Evolutionary conservation across 805 yeast species (phyloP).

Genomic region (Grigorovia jiainica): DNA sequence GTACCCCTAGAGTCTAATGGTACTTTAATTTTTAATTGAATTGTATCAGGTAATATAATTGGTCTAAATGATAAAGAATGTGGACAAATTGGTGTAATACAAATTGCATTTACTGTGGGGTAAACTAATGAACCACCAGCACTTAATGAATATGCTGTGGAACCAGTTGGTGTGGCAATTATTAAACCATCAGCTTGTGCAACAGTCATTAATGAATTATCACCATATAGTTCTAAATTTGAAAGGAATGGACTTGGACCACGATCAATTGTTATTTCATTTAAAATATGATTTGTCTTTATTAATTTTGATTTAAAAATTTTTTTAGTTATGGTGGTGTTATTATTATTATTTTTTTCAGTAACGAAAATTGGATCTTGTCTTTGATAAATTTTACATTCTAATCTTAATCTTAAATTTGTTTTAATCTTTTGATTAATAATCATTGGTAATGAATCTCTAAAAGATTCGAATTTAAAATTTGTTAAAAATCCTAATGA

Average conservation of each 20-base stretch:
- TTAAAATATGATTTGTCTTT: slow-evolving; percentile 68
- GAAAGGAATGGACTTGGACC: slow-evolving; percentile 93
- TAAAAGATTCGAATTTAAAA: slow-evolving; percentile 67
- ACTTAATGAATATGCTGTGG: slow-evolving; percentile 89
- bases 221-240: slow-evolving; percentile 81
- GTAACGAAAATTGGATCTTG: slow-evolving; percentile 25
- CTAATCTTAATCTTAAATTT: slow-evolving; percentile 77
- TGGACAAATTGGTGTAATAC: slow-evolving; percentile 93
- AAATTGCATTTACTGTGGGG: slow-evolving; percentile 86
- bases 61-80: slow-evolving; percentile 92
- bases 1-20: slow-evolving; percentile 77
- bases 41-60: slow-evolving; percentile 85
- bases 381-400: slow-evolving; percentile 59
- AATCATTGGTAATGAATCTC: slow-evolving; percentile 46
- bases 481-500: slow-evolving; percentile 88
- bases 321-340: slow-evolving; percentile 20
- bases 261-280: slow-evolving; percentile 84
- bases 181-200: slow-evolving; percentile 94
- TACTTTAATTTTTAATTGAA: slow-evolving; percentile 72
- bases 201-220: slow-evolving; percentile 72
- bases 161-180: slow-evolving; percentile 90
- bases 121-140: slow-evolving; percentile 95
- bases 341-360: slow-evolving; percentile 29
- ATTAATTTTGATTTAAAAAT: slow-evolving; percentile 24
- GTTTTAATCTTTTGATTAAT: slow-evolving; percentile 65